phyloP scores from a whole-genome alignment of 2,329 filamentous ascomycete genomes.

The Pseudogymnoascus sp. region DNA sequence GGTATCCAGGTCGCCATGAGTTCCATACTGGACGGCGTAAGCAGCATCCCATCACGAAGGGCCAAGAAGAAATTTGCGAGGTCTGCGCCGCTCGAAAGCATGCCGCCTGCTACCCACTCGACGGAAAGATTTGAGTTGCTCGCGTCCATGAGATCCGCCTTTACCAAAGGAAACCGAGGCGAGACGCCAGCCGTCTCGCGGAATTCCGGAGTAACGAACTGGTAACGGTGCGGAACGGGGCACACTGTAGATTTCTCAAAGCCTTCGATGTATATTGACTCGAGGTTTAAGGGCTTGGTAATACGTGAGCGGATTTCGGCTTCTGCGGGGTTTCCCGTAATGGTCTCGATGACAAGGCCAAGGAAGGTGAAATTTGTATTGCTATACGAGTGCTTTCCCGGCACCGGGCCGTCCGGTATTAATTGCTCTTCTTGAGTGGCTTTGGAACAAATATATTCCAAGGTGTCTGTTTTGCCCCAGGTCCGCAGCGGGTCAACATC shows the following conservation, averaged over 20 bases:
- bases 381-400: conserved; percentile 10
- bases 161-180: conserved; percentile 7
- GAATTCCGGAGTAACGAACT: conserved; percentile 14
- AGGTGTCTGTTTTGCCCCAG: conserved; percentile 13
- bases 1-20: conserved; percentile 11
- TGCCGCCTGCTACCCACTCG: conserved; percentile 15
- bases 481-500: conserved; percentile 12
- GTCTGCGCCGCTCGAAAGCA: conserved; percentile 14
- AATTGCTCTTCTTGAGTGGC: background rate
- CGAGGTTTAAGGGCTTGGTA: conserved; percentile 11
- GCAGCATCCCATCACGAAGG: conserved; percentile 13
- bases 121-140: conserved; percentile 15
- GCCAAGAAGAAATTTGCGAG: conserved; percentile 14
- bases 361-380: conserved; percentile 14
- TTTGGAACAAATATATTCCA: conserved; percentile 13
- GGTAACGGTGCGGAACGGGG: conserved; percentile 13
- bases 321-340: conserved; percentile 12
- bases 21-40: conserved; percentile 11
- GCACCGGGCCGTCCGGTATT: background rate
- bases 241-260: conserved; percentile 7
- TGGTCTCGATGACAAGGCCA: conserved; percentile 13
- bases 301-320: conserved; percentile 12
- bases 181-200: conserved; percentile 13
- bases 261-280: conserved; percentile 14
- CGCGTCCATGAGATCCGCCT: conserved; percentile 13